A percentile compares a stretch with the other conserved stretches of the same genome.
Evolutionary conservation across 495 filamentous ascomycete genomes (phyloP).

Genomic region (Immersiella caudata): DNA sequence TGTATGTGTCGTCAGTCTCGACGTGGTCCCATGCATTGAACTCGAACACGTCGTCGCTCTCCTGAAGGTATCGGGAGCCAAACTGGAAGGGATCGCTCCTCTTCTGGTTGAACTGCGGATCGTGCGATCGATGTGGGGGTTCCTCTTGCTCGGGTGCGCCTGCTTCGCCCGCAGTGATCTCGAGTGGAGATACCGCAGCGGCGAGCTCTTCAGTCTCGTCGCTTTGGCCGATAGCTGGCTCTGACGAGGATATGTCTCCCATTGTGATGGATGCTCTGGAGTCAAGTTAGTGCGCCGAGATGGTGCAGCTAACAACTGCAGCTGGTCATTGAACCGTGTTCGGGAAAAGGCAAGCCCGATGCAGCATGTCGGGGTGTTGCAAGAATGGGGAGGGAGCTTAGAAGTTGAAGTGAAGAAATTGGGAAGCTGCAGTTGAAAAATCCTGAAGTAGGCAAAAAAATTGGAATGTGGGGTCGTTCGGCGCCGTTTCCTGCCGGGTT

Average conservation of each 20-base stretch:
- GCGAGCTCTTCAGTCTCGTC: conserved; percentile 30
- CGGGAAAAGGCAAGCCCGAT: conserved; percentile 25
- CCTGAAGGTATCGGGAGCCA: conserved; percentile 80
- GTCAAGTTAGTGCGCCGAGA: conserved; percentile 25
- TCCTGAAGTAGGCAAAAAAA: not conserved
- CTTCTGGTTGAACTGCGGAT: conserved; percentile 69
- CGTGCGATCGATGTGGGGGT: conserved; percentile 56
- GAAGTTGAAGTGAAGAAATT: conserved; percentile 24
- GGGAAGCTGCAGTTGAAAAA: conserved; percentile 13
- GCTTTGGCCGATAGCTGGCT: conserved; percentile 18
- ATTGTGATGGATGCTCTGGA: conserved; percentile 20
- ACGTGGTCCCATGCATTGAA: conserved; percentile 99
- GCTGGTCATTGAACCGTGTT: conserved; percentile 34
- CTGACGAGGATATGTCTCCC: conserved; percentile 25
- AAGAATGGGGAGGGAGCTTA: conserved; percentile 16
- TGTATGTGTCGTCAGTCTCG: conserved; percentile 80
- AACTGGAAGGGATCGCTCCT: conserved; percentile 91
- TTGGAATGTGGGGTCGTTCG: not conserved
- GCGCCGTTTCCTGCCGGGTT: not conserved
- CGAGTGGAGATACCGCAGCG: conserved; percentile 34
- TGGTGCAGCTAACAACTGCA: conserved; percentile 32
- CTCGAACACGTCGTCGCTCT: conserved; percentile 84
- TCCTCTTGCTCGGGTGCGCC: conserved; percentile 21
- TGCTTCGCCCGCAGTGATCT: conserved; percentile 27
- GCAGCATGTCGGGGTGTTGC: conserved; percentile 27